These are phyloP conservation scores for Camelina neglecta DNA, from an alignment of 345 rosid genomes.

Conservation along the genomic window DNA sequence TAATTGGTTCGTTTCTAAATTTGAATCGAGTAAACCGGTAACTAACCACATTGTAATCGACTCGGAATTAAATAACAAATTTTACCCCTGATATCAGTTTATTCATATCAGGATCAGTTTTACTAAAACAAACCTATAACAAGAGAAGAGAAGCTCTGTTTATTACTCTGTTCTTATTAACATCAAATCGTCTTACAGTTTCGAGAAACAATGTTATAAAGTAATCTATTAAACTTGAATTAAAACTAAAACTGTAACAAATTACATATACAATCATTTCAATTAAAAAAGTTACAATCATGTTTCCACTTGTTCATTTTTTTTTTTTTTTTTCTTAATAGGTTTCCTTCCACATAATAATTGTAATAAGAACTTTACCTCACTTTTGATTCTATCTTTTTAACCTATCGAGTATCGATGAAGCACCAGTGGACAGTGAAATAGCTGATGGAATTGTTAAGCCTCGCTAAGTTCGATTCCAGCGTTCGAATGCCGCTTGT, in stretches of 20 bases:
- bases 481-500: conserved; percentile 12
- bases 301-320: conserved; percentile 1
- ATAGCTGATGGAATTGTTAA: conserved; percentile 15
- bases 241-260: conserved; percentile 18
- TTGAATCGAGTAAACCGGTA: background rate
- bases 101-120: no score
- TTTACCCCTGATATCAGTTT: background rate
- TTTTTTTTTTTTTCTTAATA: background rate
- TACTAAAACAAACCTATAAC: conserved; percentile 8
- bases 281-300: no score
- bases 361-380: background rate
- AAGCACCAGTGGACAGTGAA: conserved; percentile 4
- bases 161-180: background rate
- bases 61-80: background rate
- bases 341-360: conserved; percentile 3
- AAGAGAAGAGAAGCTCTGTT: conserved; percentile 2
- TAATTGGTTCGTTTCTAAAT: conserved; percentile 17
- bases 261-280: background rate
- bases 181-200: background rate
- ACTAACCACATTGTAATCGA: background rate
- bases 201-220: background rate
- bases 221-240: conserved; percentile 1
- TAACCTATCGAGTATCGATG: conserved; percentile 19
- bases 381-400: conserved; percentile 26
- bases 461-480: conserved; percentile 47